Base-by-base conservation (phyloP, 441 rosid genomes). In the Adansonia gregorii region DNA sequence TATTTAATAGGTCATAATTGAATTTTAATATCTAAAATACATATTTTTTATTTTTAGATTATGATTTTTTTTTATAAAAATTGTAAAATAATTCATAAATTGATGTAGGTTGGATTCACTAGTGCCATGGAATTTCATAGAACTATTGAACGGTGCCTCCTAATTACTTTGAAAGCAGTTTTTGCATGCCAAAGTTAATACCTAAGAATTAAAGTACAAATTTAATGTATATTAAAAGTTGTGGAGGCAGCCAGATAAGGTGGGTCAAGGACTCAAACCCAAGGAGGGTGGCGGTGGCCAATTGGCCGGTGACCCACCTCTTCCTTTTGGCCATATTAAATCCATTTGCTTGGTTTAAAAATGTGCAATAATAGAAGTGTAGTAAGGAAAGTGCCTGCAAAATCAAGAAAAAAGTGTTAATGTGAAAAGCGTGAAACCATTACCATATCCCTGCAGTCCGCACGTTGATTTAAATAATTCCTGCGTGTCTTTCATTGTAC, bases 231-330 rank as follows among this genome's bases (percentile, higher is more conserved):
- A 35, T 27, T 65, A 59, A 65, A 74, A 58, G 6, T 76, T 67
- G 27, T 56, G 24, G 8, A 43, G 52, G 8, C 31, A 45, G 58
- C 12, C 8, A 15, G 8, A 67, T 0, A 15, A 27, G 75, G 67
- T 19, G 45, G 46, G 19, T 15, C 67, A 35, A 64, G 68, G 19
- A 14, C 45, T 14, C 39, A 35, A 35, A 35, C 39, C 3, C 39
- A 35, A 35, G 39, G 39, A 35, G 39, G 39, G 39, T 35, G 3
- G 31, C 31, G 5, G 20, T 75, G 67, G 65, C 56, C 9, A 24
- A 22, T 10, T 41, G 77, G 85, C 76, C 88, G 81, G 81, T 80
- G 80, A 76, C n/a, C 77, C 79, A n/a, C 76, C 77, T 14, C 63
- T 72, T 58, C 54, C 9, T 19, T 2, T 67, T 15, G 43, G 41